These are phyloP conservation scores for Neofusicoccum laricinum DNA, from an alignment of 2,329 filamentous ascomycete genomes.

Conservation along the genomic window DNA sequence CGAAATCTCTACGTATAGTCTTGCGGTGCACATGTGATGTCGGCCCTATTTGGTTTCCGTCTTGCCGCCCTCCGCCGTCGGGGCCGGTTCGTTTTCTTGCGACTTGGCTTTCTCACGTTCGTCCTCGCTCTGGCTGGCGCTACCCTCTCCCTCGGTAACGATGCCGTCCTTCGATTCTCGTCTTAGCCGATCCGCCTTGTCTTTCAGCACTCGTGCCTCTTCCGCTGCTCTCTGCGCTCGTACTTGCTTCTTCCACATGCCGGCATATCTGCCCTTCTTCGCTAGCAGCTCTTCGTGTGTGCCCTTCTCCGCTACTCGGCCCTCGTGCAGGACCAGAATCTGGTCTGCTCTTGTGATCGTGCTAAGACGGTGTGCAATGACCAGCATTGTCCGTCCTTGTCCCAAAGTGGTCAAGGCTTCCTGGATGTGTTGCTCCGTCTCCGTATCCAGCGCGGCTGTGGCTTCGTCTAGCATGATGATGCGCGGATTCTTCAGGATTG, in stretches of 20 bases:
- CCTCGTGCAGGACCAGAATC: constrained; percentile 54
- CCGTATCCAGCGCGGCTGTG: constrained; percentile 84
- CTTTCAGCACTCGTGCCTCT: constrained; percentile 48
- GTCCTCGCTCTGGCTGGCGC: constrained; percentile 35
- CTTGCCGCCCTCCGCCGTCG: background rate
- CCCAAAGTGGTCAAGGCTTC: constrained; percentile 78
- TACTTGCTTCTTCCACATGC: constrained; percentile 54
- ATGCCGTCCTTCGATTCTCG: constrained; percentile 46
- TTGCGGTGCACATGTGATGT: background rate
- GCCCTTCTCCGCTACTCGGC: constrained; percentile 51
- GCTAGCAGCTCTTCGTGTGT: constrained; percentile 51
- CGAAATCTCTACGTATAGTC: background rate
- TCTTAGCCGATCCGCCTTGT: constrained; percentile 49
- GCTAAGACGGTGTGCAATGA: constrained; percentile 75
- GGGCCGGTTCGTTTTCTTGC: constrained; percentile 1
- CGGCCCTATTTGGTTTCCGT: background rate
- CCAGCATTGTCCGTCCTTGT: constrained; percentile 83
- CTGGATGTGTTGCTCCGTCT: constrained; percentile 92
- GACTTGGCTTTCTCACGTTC: constrained; percentile 23
- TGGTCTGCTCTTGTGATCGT: constrained; percentile 57
- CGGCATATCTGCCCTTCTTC: constrained; percentile 45
- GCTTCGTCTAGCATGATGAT: constrained; percentile 94
- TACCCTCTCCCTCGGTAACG: constrained; percentile 39
- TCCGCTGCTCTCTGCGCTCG: constrained; percentile 49
- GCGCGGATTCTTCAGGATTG: constrained; percentile 85